These are phyloP conservation scores for Eutypa lata DNA, from an alignment of 2,329 filamentous ascomycete species.

Conservation along the genomic window DNA sequence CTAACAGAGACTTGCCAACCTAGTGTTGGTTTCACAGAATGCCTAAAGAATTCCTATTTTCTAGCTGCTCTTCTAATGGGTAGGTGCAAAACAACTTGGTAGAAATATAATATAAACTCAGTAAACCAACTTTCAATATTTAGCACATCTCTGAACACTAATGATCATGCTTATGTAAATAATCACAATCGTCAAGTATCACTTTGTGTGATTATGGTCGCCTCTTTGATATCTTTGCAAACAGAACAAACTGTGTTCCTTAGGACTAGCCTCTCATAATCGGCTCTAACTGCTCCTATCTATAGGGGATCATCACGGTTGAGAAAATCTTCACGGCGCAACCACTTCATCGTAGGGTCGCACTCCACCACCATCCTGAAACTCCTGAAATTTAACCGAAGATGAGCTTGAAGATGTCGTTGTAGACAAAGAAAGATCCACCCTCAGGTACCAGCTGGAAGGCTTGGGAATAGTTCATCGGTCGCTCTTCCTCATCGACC, in stretches of 20 bases:
- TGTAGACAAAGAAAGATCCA: constrained; percentile 81
- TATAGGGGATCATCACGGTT: not conserved
- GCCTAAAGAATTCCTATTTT: no score
- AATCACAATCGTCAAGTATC: no score
- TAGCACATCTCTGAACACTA: no score
- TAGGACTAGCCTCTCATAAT: not conserved
- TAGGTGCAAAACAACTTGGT: no score
- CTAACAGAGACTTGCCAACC: no score
- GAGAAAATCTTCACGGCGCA: not conserved
- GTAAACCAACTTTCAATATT: no score
- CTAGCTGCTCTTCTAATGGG: no score
- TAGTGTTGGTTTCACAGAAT: no score
- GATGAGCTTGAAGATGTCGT: constrained; percentile 92
- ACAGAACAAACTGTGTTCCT: not conserved
- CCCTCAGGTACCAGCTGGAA: constrained; percentile 78
- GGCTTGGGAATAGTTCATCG: constrained; percentile 86
- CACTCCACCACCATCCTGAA: not conserved
- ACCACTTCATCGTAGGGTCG: not conserved
- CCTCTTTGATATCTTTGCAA: no score
- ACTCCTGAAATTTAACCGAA: constrained; percentile 47
- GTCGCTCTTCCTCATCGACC: constrained; percentile 81
- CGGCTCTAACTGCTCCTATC: not conserved
- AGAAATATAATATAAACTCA: no score
- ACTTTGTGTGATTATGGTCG: no score
- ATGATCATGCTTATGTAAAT: no score